Evolutionary conservation across 441 rosid genomes (phyloP), one percentile per base, ranked within the genome.

Genomic region (Sinapis alba): DNA sequence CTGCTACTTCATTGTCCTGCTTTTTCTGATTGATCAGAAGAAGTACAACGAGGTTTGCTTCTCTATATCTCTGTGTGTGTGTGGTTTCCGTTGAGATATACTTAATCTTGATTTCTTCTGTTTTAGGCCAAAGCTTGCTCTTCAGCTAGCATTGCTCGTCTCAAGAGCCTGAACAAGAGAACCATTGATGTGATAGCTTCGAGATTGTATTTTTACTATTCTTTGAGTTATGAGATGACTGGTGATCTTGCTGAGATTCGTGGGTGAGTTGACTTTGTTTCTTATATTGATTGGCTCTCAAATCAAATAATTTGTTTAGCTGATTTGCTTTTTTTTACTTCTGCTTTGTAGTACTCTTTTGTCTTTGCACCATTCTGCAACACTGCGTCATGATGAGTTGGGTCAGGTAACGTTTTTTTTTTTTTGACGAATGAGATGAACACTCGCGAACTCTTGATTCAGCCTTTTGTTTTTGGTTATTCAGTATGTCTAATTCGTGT

Each of bases 161-260:
- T 85, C 79, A 86, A 84, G 81, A 84, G 59, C 66, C 57, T 88
- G 4, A 83, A 86, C 83, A 69, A 82, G 67, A 85, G 88, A 67
- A 88, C 85, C 38, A 67, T 88, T 69, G 89, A 83, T 83, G 85
- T 89, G 2, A 74, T 87, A 53, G 87, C 89, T 32, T 84, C 90
- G 2, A 83, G 78, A 68, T 76, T 87, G 53, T 89, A 82, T 57
- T 83, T 84, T 65, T 87, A 83, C 73, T 89, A 82, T 30, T 88
- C 89, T 0, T 75, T 83, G 16, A 85, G 89, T 60, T 85, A 85
- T 50, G 89, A 86, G 80, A 74, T 74, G 20, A 80, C 84, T 0
- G 83, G 83, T 65, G 87, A 85, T 78, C 87, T 88, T 78, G 84
- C 88, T 2, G 87, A 85, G 81, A 87, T 89, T 27, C 82, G 88